Evolutionary conservation across 2,329 filamentous ascomycete species (phyloP).

Genomic region (Nectriaceae sp.): DNA sequence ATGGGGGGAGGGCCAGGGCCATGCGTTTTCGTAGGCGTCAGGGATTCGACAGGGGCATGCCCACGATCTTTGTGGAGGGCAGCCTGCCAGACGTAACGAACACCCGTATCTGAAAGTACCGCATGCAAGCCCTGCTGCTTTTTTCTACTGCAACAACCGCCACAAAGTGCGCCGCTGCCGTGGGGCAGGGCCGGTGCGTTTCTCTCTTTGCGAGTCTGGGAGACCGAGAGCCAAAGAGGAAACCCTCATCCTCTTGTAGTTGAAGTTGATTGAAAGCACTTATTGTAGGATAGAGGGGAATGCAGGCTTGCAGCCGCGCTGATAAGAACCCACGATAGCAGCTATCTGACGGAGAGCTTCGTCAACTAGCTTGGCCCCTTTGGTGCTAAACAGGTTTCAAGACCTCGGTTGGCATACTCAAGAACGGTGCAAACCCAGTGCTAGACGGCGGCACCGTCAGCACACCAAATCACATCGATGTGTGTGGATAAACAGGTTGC

Average conservation of each 20-base stretch:
- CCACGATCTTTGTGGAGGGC: background rate
- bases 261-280: too few species aligned
- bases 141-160: background rate
- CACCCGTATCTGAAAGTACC: background rate
- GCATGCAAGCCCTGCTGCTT: background rate
- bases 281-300: background rate
- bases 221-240: too few species aligned
- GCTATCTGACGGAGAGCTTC: background rate
- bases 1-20: background rate
- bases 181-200: too few species aligned
- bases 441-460: conserved; percentile 19
- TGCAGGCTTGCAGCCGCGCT: background rate
- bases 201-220: too few species aligned
- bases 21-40: background rate
- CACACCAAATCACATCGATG: conserved; percentile 17
- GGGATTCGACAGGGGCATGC: background rate
- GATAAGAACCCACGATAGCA: background rate
- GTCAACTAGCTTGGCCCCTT: too few species aligned
- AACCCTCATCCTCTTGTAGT: too few species aligned
- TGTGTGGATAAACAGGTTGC: too few species aligned
- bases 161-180: background rate
- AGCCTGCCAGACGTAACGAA: background rate
- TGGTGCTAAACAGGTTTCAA: conserved; percentile 1
- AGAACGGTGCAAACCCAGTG: conserved; percentile 2
- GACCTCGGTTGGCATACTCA: background rate